These are phyloP conservation scores for Fusarium concolor DNA, from an alignment of 2,329 filamentous ascomycete species.

Conservation along the genomic window DNA sequence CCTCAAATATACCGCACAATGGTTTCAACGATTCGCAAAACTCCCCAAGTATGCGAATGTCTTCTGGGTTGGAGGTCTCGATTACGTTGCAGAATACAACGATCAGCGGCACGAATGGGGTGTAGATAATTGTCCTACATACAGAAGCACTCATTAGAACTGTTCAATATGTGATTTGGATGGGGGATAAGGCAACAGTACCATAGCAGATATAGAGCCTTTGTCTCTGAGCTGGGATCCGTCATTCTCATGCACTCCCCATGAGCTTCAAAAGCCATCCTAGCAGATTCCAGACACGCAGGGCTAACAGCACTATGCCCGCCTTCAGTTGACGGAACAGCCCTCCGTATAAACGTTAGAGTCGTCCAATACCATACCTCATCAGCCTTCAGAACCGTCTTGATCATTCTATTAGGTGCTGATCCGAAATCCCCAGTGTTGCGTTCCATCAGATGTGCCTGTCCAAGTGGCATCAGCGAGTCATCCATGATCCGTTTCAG, in stretches of 20 bases:
- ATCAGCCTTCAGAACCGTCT: background rate
- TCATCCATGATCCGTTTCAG: background rate
- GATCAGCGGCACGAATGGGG: background rate
- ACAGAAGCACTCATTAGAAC: accelerated
- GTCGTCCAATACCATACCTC: background rate
- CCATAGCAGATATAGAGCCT: background rate
- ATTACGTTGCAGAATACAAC: background rate
- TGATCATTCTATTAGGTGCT: background rate
- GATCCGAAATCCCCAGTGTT: background rate
- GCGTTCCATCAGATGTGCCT: background rate
- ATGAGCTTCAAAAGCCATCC: background rate
- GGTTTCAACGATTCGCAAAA: background rate
- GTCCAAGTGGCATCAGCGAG: background rate
- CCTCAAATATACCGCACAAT: background rate
- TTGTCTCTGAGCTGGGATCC: background rate
- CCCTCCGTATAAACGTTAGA: background rate
- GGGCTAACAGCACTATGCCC: background rate
- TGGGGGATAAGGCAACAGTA: accelerated
- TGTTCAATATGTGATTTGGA: background rate
- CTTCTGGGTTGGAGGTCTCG: background rate
- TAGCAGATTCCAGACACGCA: background rate
- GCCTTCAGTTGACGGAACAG: accelerated
- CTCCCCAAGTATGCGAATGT: background rate
- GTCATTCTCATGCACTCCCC: background rate
- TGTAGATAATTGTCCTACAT: background rate